A percentile compares a stretch with the other conserved stretches of the same genome.
phyloP scores from a whole-genome alignment of 306 rosid species.

The Citrullus mucosospermus region DNA sequence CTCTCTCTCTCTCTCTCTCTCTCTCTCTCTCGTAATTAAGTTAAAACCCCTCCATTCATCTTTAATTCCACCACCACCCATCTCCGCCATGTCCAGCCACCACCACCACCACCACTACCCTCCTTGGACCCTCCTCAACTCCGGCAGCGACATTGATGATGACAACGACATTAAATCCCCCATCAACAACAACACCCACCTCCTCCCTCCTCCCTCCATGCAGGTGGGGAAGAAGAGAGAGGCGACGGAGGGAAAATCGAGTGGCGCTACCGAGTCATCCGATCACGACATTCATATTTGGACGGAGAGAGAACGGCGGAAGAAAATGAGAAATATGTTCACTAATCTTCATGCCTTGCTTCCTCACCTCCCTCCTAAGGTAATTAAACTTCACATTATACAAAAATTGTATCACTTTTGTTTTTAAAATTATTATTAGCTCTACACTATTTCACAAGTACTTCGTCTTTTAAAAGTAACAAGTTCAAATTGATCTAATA shows the following conservation, averaged over 20 bases:
- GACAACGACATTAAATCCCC: background rate
- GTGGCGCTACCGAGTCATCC: conserved; percentile 10
- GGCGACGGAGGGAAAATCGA: background rate
- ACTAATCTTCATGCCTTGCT: conserved; percentile 62
- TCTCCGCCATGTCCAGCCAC: background rate
- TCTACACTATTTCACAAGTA: too few species aligned
- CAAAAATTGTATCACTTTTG: too few species aligned
- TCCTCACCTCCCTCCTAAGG: conserved; percentile 75
- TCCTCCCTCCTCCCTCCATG: background rate
- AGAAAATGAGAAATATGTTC: conserved; percentile 76
- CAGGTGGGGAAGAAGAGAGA: conserved; percentile 2
- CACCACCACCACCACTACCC: background rate
- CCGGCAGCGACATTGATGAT: background rate
- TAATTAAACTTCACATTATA: background rate
- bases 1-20: background rate
- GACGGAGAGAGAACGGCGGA: conserved; percentile 81
- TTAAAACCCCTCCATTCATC: conserved; percentile 5
- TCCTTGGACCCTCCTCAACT: conserved; percentile 20
- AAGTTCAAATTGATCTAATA: too few species aligned
- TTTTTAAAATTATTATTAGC: too few species aligned
- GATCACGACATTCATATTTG: conserved; percentile 50
- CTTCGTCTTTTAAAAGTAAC: too few species aligned
- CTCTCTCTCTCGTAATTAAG: background rate
- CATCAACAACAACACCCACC: background rate
- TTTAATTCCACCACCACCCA: background rate